Percentiles rank a stretch among this genome's conserved stretches.
Conservation (phyloP, 208 protist genomes). For the Crithidia thermophila region DNA sequence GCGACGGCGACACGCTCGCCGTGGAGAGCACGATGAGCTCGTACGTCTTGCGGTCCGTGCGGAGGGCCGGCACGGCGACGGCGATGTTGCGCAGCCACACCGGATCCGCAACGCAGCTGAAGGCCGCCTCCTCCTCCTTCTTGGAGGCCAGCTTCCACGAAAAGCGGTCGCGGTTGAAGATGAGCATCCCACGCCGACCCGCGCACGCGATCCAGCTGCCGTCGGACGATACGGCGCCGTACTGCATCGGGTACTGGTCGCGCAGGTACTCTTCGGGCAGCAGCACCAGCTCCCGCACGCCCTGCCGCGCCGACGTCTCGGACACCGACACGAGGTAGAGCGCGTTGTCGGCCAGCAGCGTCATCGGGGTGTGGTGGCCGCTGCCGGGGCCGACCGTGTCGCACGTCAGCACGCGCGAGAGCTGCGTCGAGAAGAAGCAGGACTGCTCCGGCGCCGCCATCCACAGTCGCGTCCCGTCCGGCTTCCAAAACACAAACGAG, state of each 20-base stretch:
- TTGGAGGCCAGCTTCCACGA: conserved; percentile 48
- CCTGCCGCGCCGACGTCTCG: conserved; percentile 16
- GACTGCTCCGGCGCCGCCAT: conserved; percentile 31
- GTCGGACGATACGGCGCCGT: conserved; percentile 56
- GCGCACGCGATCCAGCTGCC: conserved; percentile 48
- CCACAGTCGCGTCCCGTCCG: conserved; percentile 32
- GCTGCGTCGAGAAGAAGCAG: conserved; percentile 32
- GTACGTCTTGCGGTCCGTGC: conserved; percentile 27
- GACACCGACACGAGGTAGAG: conserved; percentile 37
- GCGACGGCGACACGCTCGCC: conserved; percentile 28
- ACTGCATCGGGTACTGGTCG: conserved; percentile 60
- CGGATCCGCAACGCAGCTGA: conserved; percentile 57
- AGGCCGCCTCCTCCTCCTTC: conserved; percentile 32
- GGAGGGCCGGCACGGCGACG: conserved; percentile 41
- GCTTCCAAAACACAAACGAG: conserved; percentile 35
- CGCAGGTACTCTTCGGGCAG: conserved; percentile 41
- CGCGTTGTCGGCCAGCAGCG: conserved; percentile 33
- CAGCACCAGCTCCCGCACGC: conserved; percentile 24
- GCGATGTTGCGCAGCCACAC: conserved; percentile 56
- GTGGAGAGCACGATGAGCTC: conserved; percentile 42
- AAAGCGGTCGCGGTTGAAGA: conserved; percentile 44
- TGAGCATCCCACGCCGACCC: conserved; percentile 41
- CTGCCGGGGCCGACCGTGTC: conserved; percentile 34
- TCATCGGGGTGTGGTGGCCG: conserved; percentile 42
- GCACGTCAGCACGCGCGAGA: conserved; percentile 34